phyloP scores from a whole-genome alignment of 1,139 yeast species.

The Magnusiomyces ingens region DNA sequence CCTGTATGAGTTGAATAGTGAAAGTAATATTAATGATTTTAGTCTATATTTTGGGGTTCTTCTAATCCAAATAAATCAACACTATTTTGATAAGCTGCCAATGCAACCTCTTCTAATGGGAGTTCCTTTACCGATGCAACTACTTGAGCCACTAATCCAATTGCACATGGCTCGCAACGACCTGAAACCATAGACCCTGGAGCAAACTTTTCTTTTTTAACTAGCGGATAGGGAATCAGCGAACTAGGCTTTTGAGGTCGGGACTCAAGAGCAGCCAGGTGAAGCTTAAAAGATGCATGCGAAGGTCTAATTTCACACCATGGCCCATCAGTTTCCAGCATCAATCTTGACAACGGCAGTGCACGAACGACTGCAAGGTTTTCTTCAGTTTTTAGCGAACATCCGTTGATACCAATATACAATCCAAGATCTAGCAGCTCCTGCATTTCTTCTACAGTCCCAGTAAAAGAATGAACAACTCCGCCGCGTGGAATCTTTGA shows the following conservation, averaged over 20 bases:
- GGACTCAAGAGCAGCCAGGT: conserved; percentile 42
- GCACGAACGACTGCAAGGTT: conserved; percentile 57
- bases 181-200: conserved; percentile 58
- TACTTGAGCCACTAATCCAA: conserved; percentile 75
- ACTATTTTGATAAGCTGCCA: conserved; percentile 59
- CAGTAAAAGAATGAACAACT: conserved; percentile 94
- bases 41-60: neutral
- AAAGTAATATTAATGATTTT: too few relatives aligned
- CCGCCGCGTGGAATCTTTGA: conserved; percentile 38
- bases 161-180: conserved; percentile 85
- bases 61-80: conserved; percentile 46
- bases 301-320: conserved; percentile 93
- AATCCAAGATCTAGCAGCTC: conserved; percentile 53
- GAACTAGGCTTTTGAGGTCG: conserved; percentile 16
- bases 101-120: conserved; percentile 49
- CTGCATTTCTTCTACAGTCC: conserved; percentile 54
- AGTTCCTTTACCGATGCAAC: conserved; percentile 52
- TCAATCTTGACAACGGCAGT: conserved; percentile 60
- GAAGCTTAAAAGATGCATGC: conserved; percentile 58
- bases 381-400: conserved; percentile 75
- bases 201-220: conserved; percentile 55
- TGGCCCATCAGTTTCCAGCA: conserved; percentile 95
- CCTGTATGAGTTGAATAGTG: too few relatives aligned
- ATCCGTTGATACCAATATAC: conserved; percentile 82
- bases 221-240: conserved; percentile 51